These are phyloP conservation scores for Cicer arietinum DNA, from an alignment of 306 rosid species.

Conservation along the genomic window DNA sequence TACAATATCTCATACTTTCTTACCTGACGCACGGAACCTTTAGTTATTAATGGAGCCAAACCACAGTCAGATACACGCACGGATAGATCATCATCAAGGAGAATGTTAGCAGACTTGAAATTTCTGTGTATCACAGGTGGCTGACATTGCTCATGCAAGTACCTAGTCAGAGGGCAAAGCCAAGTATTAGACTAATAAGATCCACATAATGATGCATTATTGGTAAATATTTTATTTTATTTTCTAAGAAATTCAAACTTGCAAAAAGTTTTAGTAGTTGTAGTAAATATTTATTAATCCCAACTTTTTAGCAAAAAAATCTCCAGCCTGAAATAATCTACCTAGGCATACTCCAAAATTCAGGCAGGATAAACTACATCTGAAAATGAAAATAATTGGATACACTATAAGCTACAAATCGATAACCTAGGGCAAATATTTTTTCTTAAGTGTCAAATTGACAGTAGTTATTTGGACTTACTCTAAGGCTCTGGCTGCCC, in stretches of 20 bases:
- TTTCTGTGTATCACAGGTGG: slow-evolving; percentile 87
- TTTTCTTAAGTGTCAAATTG: slow-evolving; percentile 1
- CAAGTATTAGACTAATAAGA: slow-evolving; percentile 46
- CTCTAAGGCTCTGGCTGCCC: slow-evolving; percentile 94
- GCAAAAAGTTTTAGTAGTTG: background rate
- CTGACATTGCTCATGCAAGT: slow-evolving; percentile 84
- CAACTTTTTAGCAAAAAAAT: background rate
- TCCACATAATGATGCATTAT: slow-evolving; percentile 19
- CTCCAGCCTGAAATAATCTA: background rate
- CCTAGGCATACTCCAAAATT: background rate
- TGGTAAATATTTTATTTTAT: slow-evolving; percentile 18
- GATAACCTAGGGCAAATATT: background rate
- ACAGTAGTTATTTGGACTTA: slow-evolving; percentile 53
- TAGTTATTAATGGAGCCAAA: slow-evolving; percentile 81
- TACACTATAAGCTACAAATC: background rate
- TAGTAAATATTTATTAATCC: slow-evolving; percentile 1
- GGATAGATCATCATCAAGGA: slow-evolving; percentile 79
- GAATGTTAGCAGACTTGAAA: slow-evolving; percentile 86
- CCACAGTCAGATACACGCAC: slow-evolving; percentile 88
- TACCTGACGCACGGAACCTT: slow-evolving; percentile 91
- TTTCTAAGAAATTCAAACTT: slow-evolving; percentile 20
- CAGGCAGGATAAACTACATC: slow-evolving; percentile 1
- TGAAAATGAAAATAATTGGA: slow-evolving; percentile 7
- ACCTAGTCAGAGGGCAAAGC: slow-evolving; percentile 57
- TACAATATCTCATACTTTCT: slow-evolving; percentile 30